phyloP scores from a whole-genome alignment of 441 rosid species.

The Pelargonium citronellum region DNA sequence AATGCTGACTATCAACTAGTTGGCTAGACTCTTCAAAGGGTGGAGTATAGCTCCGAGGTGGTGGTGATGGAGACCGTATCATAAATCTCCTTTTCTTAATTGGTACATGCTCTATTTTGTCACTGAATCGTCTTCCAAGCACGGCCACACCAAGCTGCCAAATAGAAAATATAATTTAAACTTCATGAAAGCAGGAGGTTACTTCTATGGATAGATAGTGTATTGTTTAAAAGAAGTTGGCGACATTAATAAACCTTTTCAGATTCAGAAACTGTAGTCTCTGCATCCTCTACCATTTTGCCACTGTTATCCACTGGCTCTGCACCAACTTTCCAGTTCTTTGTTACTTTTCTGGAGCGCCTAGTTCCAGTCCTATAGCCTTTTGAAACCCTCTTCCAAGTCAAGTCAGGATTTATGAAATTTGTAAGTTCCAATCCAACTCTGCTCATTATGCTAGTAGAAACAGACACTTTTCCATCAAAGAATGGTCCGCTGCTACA shows the following conservation, averaged over 20 bases:
- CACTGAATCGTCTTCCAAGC: constrained; percentile 41
- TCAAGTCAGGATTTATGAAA: constrained; percentile 38
- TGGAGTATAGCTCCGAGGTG: constrained; percentile 18
- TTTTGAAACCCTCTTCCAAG: constrained; percentile 49
- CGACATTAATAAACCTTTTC: constrained; percentile 37
- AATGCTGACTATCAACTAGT: constrained; percentile 14
- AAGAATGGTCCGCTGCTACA: constrained; percentile 22
- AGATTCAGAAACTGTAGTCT: constrained; percentile 33
- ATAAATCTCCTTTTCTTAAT: constrained; percentile 45
- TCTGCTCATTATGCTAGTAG: constrained; percentile 37
- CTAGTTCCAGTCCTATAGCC: constrained; percentile 40
- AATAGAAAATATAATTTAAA: constrained; percentile 6
- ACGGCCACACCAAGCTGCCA: constrained; percentile 48
- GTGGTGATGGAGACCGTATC: constrained; percentile 30
- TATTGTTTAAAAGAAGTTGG: neutral
- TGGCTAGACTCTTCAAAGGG: constrained; percentile 24
- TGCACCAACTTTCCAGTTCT: constrained; percentile 23
- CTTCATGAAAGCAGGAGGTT: neutral
- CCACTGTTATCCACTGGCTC: constrained; percentile 25
- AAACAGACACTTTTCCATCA: constrained; percentile 29
- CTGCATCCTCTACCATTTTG: constrained; percentile 17
- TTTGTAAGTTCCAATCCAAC: constrained; percentile 37
- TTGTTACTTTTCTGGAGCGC: constrained; percentile 32
- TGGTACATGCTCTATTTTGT: constrained; percentile 41
- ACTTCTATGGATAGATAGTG: neutral